Evolutionary conservation across 2,329 filamentous ascomycete genomes (phyloP).

Genomic region (Madurella fahalii): DNA sequence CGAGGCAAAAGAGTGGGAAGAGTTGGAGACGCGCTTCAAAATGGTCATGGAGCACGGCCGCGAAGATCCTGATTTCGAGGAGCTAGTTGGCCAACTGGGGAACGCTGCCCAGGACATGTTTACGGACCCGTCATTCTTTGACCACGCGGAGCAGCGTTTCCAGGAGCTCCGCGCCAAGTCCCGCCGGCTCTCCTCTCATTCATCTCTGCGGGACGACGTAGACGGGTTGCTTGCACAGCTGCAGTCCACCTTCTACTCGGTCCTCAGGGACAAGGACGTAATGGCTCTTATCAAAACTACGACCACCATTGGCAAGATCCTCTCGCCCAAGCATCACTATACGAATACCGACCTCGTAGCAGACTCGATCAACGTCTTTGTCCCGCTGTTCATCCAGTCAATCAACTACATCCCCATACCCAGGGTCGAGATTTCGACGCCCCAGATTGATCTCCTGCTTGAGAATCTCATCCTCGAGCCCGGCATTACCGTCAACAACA

Average conservation of each 20-base stretch:
- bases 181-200: conserved; percentile 62
- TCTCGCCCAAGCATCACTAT: conserved; percentile 62
- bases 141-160: conserved; percentile 59
- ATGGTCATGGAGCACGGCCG: conserved; percentile 68
- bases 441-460: conserved; percentile 76
- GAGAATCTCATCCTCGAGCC: conserved; percentile 91
- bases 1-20: conserved; percentile 68
- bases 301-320: conserved; percentile 61
- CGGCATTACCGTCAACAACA: conserved; percentile 75
- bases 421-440: conserved; percentile 79
- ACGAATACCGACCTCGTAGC: conserved; percentile 68
- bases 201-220: conserved; percentile 67
- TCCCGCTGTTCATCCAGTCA: conserved; percentile 70
- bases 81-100: conserved; percentile 68
- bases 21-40: conserved; percentile 64
- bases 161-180: conserved; percentile 49
- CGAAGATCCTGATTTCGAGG: conserved; percentile 78
- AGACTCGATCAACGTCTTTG: conserved; percentile 74
- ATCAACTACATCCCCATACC: conserved; percentile 89
- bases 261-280: conserved; percentile 68
- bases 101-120: conserved; percentile 75
- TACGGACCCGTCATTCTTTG: conserved; percentile 81
- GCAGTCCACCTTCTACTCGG: conserved; percentile 62
- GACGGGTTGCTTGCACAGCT: conserved; percentile 67
- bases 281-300: conserved; percentile 64